phyloP scores from a whole-genome alignment of 305 asterid genomes.

The Fraxinus baroniana region DNA sequence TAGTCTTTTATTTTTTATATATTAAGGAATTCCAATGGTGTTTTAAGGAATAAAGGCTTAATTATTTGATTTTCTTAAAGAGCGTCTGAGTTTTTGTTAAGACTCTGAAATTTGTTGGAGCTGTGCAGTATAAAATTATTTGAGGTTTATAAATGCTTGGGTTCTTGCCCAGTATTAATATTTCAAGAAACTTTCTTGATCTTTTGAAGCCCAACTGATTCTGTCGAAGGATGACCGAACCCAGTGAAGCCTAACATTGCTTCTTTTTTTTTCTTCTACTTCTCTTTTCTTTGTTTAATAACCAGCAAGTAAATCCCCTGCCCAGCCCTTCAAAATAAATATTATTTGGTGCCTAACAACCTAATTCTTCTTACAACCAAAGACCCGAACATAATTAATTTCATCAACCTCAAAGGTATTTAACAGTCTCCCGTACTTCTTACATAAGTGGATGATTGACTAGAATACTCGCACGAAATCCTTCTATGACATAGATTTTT shows the following conservation, averaged over 20 bases:
- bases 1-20: neutral
- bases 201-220: neutral
- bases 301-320: neutral
- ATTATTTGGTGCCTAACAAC: neutral
- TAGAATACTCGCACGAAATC: neutral
- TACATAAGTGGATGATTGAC: neutral
- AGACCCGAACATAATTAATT: neutral
- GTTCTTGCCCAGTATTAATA: neutral
- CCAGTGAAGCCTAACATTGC: neutral
- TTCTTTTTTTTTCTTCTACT: neutral
- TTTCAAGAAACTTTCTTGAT: neutral
- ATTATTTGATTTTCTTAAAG: neutral
- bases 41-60: neutral
- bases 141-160: neutral
- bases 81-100: neutral
- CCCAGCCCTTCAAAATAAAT: neutral
- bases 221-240: neutral
- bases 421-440: neutral
- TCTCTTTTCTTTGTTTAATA: neutral
- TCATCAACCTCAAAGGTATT: neutral
- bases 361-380: neutral
- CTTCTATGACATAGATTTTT: neutral
- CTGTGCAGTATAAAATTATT: neutral
- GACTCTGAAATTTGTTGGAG: neutral
- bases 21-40: neutral